Evolutionary conservation across 805 yeast genomes (phyloP).

Genomic region (Pichia phayaonensis): DNA sequence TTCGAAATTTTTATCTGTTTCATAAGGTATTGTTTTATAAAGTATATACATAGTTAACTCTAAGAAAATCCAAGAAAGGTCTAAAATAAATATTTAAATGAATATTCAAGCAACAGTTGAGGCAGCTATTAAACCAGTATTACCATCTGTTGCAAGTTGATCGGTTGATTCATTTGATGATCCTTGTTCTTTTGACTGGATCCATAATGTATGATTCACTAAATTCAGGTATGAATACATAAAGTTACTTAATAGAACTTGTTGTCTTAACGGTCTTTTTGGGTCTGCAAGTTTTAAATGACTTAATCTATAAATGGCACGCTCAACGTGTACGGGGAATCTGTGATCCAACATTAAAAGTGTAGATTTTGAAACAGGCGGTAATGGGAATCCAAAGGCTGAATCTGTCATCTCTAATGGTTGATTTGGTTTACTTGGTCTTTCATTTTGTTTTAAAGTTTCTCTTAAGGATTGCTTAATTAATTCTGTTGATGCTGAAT

Average conservation of each 20-base stretch:
- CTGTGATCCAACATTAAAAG: slow-evolving; percentile 76
- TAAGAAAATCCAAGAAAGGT: not conserved
- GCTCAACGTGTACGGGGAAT: slow-evolving; percentile 89
- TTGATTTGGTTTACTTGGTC: slow-evolving; percentile 40
- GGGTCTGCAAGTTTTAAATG: slow-evolving; percentile 94
- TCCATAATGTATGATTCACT: slow-evolving; percentile 82
- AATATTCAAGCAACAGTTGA: not conserved
- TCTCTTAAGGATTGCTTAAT: slow-evolving; percentile 15
- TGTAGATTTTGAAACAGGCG: slow-evolving; percentile 71
- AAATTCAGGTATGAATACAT: slow-evolving; percentile 95
- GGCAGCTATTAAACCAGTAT: not conserved
- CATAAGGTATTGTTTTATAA: not conserved
- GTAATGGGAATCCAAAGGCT: slow-evolving; percentile 82
- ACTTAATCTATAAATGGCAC: slow-evolving; percentile 89
- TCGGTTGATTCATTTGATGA: slow-evolving; percentile 1
- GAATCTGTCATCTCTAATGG: slow-evolving; percentile 62
- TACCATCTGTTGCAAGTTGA: not conserved
- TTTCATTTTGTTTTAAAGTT: slow-evolving; percentile 23
- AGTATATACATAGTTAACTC: not conserved
- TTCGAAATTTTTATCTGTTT: too few species aligned
- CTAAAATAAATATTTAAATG: not conserved
- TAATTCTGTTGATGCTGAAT: slow-evolving; percentile 3
- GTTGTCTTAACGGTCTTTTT: slow-evolving; percentile 82
- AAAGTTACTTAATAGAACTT: slow-evolving; percentile 87
- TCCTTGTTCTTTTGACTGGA: slow-evolving; percentile 51